A percentile compares a stretch with the other conserved stretches of the same genome.
These are phyloP conservation scores for Otatea glauca DNA, from an alignment of 176 grass and related monocot species.

Conservation along the genomic window DNA sequence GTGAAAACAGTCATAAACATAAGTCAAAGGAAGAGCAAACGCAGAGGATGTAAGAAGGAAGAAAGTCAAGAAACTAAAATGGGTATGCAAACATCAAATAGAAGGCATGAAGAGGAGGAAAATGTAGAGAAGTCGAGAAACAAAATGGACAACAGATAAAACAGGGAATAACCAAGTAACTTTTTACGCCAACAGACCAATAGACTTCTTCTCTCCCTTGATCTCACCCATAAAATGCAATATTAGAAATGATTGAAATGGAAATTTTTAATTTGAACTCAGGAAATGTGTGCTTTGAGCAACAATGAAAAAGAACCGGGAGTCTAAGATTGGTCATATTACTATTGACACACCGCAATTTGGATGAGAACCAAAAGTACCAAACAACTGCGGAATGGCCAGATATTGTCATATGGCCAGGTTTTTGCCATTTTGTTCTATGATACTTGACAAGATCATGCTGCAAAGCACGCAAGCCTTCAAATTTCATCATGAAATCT, in stretches of 20 bases:
- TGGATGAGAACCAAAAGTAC: not conserved
- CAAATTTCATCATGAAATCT: not conserved
- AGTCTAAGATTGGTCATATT: not conserved
- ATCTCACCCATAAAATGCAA: not conserved
- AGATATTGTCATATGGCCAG: not conserved
- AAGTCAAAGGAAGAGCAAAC: not conserved
- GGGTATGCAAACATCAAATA: not conserved
- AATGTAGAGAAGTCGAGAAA: not conserved
- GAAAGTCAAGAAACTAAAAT: not conserved
- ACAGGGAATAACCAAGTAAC: not conserved
- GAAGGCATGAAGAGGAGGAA: not conserved
- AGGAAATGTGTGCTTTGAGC: not conserved
- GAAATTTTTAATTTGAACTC: not conserved
- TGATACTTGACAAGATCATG: not conserved
- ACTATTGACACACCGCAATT: not conserved
- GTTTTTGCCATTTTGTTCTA: slow-evolving; percentile 9
- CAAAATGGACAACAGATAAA: not conserved
- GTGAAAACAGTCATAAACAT: not conserved
- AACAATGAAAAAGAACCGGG: not conserved
- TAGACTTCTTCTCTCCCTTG: not conserved
- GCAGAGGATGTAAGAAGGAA: not conserved
- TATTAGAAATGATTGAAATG: not conserved
- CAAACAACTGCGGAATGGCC: not conserved
- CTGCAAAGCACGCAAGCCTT: not conserved
- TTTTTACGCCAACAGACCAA: not conserved